Evolutionary conservation across 495 filamentous ascomycete genomes (phyloP).

Genomic region (Annulohypoxylon nitens): DNA sequence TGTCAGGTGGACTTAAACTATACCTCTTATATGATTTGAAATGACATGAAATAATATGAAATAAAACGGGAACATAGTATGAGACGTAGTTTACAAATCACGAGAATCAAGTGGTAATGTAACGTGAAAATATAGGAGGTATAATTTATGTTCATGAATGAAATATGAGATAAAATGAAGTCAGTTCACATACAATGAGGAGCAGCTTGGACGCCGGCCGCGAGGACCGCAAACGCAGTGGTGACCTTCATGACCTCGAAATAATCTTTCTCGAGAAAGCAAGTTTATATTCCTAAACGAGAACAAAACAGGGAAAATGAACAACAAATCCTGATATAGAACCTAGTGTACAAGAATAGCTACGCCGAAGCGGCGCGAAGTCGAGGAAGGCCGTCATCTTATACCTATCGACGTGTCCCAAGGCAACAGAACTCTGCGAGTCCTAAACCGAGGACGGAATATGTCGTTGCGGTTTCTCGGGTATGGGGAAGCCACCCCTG

Average conservation of each 20-base stretch:
- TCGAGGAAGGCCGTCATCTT: slow-evolving; percentile 27
- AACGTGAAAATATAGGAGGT: neutral
- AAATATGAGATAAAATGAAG: neutral
- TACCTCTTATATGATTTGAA: neutral
- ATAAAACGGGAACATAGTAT: neutral
- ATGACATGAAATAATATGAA: neutral
- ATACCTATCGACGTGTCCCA: slow-evolving; percentile 36
- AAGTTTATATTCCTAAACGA: neutral
- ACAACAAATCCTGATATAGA: slow-evolving; percentile 10
- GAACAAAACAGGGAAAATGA: slow-evolving; percentile 6
- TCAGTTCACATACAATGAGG: slow-evolving; percentile 57
- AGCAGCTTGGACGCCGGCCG: slow-evolving; percentile 52
- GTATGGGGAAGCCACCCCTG: slow-evolving; percentile 31
- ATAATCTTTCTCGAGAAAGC: neutral
- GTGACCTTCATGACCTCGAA: slow-evolving; percentile 55
- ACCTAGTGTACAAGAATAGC: neutral
- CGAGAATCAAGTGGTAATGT: neutral
- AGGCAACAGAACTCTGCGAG: neutral
- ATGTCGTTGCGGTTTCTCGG: slow-evolving; percentile 42
- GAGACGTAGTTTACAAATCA: neutral
- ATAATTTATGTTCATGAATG: neutral
- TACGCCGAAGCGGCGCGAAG: slow-evolving; percentile 2
- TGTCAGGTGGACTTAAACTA: slow-evolving; percentile 37
- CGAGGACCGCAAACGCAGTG: slow-evolving; percentile 52
- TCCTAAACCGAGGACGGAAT: slow-evolving; percentile 44